These are phyloP conservation scores for Sphaerosporella brunnea DNA, from an alignment of 495 filamentous ascomycete species.

Conservation along the genomic window DNA sequence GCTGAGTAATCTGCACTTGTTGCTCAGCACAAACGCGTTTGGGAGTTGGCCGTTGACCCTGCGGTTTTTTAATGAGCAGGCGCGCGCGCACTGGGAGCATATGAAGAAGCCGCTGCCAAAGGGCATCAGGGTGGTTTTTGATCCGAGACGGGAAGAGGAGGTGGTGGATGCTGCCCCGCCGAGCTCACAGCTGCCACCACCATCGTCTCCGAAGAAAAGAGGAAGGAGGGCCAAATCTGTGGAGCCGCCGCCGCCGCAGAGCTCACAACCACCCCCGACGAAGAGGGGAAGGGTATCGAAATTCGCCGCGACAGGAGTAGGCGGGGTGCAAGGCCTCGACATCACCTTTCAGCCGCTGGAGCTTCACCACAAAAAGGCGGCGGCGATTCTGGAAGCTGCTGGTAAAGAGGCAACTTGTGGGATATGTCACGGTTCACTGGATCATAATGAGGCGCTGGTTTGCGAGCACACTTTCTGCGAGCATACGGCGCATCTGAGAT, in stretches of 20 bases:
- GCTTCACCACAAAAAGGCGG: constrained; percentile 52
- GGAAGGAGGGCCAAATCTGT: too few relatives aligned
- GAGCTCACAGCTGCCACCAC: constrained; percentile 1
- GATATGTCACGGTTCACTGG: constrained; percentile 40
- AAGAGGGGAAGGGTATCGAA: constrained; percentile 13
- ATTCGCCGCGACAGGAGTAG: constrained; percentile 8
- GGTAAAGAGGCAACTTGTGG: constrained; percentile 36
- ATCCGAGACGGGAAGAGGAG: constrained; percentile 3
- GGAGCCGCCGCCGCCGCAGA: too few relatives aligned
- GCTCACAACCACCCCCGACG: constrained; percentile 25
- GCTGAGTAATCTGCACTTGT: constrained; percentile 48
- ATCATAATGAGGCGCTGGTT: constrained; percentile 37
- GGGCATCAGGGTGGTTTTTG: constrained; percentile 39
- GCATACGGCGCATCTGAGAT: constrained; percentile 53
- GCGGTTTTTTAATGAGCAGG: constrained; percentile 60
- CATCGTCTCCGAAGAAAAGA: too few relatives aligned
- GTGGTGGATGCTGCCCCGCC: constrained; percentile 4
- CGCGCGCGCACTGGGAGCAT: constrained; percentile 46
- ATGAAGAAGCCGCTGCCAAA: constrained; percentile 38
- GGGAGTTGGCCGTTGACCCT: constrained; percentile 61
- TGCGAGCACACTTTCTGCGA: constrained; percentile 53
- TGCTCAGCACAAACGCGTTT: constrained; percentile 65
- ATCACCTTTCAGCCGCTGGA: constrained; percentile 49
- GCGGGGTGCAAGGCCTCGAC: constrained; percentile 41
- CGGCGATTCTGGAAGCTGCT: constrained; percentile 33